Conservation (phyloP, 1,139 yeast species). For the Hyphopichia wangnamkhiaoensis region DNA sequence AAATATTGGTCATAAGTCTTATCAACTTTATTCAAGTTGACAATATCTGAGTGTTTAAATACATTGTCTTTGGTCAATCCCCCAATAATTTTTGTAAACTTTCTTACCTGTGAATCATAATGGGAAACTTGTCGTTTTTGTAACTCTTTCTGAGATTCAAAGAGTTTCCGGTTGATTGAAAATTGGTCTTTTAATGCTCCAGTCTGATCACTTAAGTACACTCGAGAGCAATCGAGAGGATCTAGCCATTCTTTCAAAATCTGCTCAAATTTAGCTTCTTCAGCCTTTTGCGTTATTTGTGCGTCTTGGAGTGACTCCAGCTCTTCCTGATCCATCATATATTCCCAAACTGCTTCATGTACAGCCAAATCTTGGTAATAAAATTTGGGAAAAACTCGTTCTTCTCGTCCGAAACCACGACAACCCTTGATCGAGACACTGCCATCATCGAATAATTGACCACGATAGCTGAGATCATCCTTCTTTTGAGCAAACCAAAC, state of each 20-base stretch:
- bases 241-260: no score
- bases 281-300: no score
- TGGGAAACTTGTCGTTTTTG: conserved; percentile 27
- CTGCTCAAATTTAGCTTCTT: no score
- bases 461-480: conserved; percentile 10
- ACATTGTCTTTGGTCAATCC: conserved; percentile 21
- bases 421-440: conserved; percentile 28
- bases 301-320: conserved; percentile 4
- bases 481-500: conserved; percentile 28
- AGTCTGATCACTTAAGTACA: background rate
- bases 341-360: conserved; percentile 43
- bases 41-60: conserved; percentile 39
- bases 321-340: conserved; percentile 13
- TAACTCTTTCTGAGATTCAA: conserved; percentile 15
- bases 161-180: conserved; percentile 6
- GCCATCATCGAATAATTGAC: conserved; percentile 24
- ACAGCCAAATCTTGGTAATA: conserved; percentile 29
- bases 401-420: conserved; percentile 28
- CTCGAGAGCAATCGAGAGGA: conserved; percentile 6
- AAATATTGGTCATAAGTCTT: conserved; percentile 9
- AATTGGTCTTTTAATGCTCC: background rate
- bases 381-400: conserved; percentile 27
- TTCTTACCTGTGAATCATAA: conserved; percentile 20
- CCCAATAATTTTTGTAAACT: conserved; percentile 17
- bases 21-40: conserved; percentile 13